These are phyloP conservation scores for Claviceps spartinae DNA, from an alignment of 2,329 filamentous ascomycete species.

Conservation along the genomic window DNA sequence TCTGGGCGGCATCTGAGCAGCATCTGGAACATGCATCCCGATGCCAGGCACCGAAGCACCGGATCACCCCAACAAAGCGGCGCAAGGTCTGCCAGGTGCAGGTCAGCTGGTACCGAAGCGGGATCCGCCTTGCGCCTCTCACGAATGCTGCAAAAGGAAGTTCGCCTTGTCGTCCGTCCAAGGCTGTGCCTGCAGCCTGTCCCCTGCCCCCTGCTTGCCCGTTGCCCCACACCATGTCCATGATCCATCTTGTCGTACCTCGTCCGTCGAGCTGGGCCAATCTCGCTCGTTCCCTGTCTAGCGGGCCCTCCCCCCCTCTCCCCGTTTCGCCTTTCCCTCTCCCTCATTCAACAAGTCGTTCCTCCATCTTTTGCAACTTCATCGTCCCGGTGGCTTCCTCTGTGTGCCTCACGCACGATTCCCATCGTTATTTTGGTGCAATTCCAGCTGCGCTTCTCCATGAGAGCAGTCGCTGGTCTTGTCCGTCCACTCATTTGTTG, in stretches of 20 bases:
- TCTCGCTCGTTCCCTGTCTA: slow-evolving; percentile 6
- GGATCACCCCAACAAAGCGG: too few species aligned
- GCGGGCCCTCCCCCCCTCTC: slow-evolving; percentile 3
- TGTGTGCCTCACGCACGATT: slow-evolving; percentile 4
- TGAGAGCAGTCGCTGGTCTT: slow-evolving; percentile 41
- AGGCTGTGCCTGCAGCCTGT: not conserved
- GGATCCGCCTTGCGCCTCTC: not conserved
- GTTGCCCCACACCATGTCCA: not conserved
- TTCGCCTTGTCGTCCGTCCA: not conserved
- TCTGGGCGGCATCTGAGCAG: not conserved
- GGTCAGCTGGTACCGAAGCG: not conserved
- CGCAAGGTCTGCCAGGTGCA: not conserved
- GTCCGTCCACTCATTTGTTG: slow-evolving; percentile 44
- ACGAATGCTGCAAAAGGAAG: too few species aligned
- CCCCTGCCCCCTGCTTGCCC: not conserved
- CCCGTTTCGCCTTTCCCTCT: slow-evolving; percentile 7
- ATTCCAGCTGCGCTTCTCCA: slow-evolving; percentile 40
- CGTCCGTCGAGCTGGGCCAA: not conserved
- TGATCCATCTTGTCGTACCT: slow-evolving; percentile 1
- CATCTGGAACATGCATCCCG: slow-evolving; percentile 1
- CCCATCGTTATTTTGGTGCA: slow-evolving; percentile 28
- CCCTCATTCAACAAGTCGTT: slow-evolving; percentile 3
- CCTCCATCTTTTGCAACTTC: slow-evolving; percentile 6
- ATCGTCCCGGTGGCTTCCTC: slow-evolving; percentile 2
- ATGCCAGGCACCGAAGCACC: not conserved